Percentiles rank a stretch among this genome's conserved stretches.
These are phyloP conservation scores for Moricandia arvensis DNA, from an alignment of 345 rosid genomes.

Conservation along the genomic window DNA sequence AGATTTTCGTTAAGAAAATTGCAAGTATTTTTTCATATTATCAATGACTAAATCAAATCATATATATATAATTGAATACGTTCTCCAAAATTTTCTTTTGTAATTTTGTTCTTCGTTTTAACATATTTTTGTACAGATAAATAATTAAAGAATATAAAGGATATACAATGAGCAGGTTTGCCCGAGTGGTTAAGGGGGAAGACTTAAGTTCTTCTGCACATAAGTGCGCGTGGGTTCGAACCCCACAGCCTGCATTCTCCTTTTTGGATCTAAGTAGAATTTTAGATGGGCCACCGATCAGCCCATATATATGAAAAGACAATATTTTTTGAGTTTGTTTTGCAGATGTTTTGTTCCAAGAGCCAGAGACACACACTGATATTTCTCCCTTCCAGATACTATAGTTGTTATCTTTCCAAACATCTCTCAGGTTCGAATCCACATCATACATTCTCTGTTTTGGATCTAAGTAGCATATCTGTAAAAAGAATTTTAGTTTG, in stretches of 20 bases:
- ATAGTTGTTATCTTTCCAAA: no score
- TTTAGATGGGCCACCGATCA: background rate
- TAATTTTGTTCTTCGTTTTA: background rate
- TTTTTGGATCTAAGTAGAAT: background rate
- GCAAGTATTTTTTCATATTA: background rate
- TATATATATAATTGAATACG: background rate
- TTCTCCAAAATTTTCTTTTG: background rate
- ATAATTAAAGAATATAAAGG: no score
- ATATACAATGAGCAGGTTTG: slow-evolving; percentile 53
- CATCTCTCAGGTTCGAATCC: slow-evolving; percentile 99
- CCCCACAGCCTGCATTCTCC: slow-evolving; percentile 74
- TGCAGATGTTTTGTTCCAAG: no score
- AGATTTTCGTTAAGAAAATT: background rate
- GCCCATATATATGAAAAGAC: background rate
- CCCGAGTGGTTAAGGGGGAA: slow-evolving; percentile 24
- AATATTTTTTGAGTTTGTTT: background rate
- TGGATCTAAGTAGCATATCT: background rate
- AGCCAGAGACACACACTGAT: no score
- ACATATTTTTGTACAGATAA: no score
- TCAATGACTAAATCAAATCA: background rate
- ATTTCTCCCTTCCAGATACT: no score
- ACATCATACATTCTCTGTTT: slow-evolving; percentile 57
- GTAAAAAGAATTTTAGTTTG: background rate
- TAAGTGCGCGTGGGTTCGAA: slow-evolving; percentile 98
- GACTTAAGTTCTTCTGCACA: slow-evolving; percentile 68